Conservation (phyloP, 345 rosid species). For the Erodium maritimum region DNA sequence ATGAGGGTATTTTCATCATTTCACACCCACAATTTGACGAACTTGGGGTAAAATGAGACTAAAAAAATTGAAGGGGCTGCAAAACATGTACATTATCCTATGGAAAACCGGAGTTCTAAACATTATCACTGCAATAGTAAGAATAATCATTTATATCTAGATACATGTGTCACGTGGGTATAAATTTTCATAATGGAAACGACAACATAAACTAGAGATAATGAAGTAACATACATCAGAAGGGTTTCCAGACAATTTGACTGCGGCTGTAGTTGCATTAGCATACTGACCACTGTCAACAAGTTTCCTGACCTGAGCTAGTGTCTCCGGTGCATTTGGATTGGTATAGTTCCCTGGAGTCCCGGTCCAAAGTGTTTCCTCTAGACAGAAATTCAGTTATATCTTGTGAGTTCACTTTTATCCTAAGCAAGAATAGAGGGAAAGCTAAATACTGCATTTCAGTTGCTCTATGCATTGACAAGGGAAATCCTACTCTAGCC, state of each 20-base stretch:
- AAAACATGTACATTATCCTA: background rate
- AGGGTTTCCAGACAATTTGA: constrained; percentile 44
- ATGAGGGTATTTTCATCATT: too few relatives aligned
- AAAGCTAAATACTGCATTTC: background rate
- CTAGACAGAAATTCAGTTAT: constrained; percentile 22
- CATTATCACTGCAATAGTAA: background rate
- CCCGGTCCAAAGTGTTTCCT: constrained; percentile 91
- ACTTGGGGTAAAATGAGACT: too few relatives aligned
- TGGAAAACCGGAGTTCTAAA: background rate
- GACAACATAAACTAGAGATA: background rate
- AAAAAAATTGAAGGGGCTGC: background rate
- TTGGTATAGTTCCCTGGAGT: constrained; percentile 57
- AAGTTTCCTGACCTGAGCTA: constrained; percentile 52
- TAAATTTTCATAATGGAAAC: background rate
- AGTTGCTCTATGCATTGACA: background rate
- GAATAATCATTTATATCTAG: background rate
- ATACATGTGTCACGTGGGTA: background rate
- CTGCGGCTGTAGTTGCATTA: constrained; percentile 64
- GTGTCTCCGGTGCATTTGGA: constrained; percentile 48
- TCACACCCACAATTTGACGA: too few relatives aligned
- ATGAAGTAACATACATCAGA: constrained; percentile 35
- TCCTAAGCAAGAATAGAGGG: background rate
- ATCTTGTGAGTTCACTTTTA: background rate
- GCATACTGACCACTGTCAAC: constrained; percentile 48
- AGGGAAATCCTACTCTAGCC: too few relatives aligned